phyloP scores from a whole-genome alignment of 2,329 filamentous ascomycete genomes.

The Pseudogymnoascus sp. region DNA sequence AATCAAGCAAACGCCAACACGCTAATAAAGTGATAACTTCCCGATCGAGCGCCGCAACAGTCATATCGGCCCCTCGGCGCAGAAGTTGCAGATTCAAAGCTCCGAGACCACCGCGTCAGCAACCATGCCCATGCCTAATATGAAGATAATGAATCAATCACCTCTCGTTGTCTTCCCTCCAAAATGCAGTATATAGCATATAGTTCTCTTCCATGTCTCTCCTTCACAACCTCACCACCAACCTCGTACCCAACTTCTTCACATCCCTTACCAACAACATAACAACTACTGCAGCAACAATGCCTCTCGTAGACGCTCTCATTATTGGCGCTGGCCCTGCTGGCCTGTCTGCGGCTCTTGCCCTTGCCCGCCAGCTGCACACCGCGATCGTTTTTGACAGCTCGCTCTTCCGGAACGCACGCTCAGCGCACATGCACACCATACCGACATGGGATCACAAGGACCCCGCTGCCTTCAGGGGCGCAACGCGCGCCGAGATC shows the following conservation, averaged over 20 bases:
- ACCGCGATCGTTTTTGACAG: slow-evolving; percentile 38
- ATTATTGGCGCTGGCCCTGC: slow-evolving; percentile 39
- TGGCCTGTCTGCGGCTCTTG: slow-evolving; percentile 35
- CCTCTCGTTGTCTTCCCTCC: background rate
- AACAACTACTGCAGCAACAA: background rate
- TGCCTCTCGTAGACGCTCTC: slow-evolving; percentile 25
- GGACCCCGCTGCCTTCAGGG: slow-evolving; percentile 28
- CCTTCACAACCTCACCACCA: background rate
- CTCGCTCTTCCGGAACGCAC: slow-evolving; percentile 35
- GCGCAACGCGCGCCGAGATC: slow-evolving; percentile 30
- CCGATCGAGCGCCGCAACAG: background rate
- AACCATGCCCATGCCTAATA: background rate
- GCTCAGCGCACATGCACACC: slow-evolving; percentile 38
- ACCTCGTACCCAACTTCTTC: background rate
- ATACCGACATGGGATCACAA: slow-evolving; percentile 32
- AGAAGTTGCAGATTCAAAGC: background rate
- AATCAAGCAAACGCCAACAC: background rate
- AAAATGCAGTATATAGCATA: background rate
- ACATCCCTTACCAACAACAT: background rate
- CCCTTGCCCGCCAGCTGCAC: slow-evolving; percentile 32
- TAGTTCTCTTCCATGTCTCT: background rate
- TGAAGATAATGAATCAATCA: background rate
- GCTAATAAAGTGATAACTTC: background rate
- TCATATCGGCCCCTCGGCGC: background rate
- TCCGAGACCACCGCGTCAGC: slow-evolving; percentile 1